phyloP scores from a whole-genome alignment of 2,329 filamentous ascomycete species.

The Beauveria brongniartii region DNA sequence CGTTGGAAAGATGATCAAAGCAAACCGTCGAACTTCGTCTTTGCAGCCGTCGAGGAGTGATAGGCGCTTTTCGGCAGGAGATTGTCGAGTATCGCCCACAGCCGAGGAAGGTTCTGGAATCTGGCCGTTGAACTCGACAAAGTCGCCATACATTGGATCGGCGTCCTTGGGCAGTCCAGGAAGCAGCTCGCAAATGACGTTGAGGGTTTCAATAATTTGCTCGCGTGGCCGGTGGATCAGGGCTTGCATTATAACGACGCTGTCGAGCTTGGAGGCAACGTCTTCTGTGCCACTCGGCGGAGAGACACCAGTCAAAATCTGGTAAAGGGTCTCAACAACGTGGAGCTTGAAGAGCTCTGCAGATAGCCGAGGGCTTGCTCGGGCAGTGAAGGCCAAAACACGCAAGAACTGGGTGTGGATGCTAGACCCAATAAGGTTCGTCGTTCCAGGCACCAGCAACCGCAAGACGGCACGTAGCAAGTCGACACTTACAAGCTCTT shows the following conservation, averaged over 20 bases:
- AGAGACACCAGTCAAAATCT: constrained; percentile 92
- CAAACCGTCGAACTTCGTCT: constrained; percentile 80
- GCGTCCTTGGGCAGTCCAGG: constrained; percentile 59
- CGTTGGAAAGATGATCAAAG: constrained; percentile 86
- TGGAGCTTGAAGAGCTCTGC: constrained; percentile 92
- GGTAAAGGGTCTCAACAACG: constrained; percentile 93
- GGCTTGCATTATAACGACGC: constrained; percentile 97
- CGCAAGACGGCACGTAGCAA: constrained; percentile 78
- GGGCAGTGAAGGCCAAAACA: constrained; percentile 82
- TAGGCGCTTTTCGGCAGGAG: constrained; percentile 72
- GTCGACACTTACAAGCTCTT: constrained; percentile 84
- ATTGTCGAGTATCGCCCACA: constrained; percentile 21
- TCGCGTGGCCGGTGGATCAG: constrained; percentile 92
- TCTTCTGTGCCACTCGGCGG: constrained; percentile 73
- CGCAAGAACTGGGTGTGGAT: constrained; percentile 96
- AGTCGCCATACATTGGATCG: constrained; percentile 34
- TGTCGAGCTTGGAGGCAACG: constrained; percentile 80
- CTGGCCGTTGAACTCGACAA: constrained; percentile 31
- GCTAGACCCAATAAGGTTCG: constrained; percentile 86
- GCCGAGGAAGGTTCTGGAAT: constrained; percentile 14
- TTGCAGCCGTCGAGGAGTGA: constrained; percentile 77
- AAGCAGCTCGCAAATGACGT: constrained; percentile 91
- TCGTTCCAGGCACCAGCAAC: constrained; percentile 84
- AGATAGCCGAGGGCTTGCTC: constrained; percentile 78
- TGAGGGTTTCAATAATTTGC: constrained; percentile 93